Evolutionary conservation across 1,139 yeast species (phyloP), one percentile per base, ranked within the genome.

Genomic region (Saccharomycopsis hybrid): DNA sequence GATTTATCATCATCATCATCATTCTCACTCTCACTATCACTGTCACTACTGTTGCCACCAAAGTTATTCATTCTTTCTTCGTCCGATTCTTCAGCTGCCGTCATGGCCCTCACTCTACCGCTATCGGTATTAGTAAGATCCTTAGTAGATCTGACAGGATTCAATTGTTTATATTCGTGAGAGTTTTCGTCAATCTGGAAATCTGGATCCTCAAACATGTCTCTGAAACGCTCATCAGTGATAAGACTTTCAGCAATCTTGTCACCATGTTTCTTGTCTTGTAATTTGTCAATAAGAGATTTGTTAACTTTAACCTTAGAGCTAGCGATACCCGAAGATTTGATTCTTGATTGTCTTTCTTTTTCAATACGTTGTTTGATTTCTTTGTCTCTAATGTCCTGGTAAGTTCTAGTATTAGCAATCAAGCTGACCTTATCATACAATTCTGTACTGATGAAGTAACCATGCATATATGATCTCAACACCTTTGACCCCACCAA

Each of bases 391-490:
- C 97, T 80, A 67, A 87, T 89, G 65, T 92, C 98, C 62, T 81
- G 78, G 68, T 83, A 80, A 66, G 85, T 83, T 31, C 43, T 48
- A 49, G 97, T 97, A 70, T 92, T 89, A 56, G 96, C 84, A 62
- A 94, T 90, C 64, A 92, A 79, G 60, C 85, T 81, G 45, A 95
- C 96, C 75, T 85, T 88, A 64, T 92, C 98, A 64, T 85, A 92
- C 57, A 92, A 74, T 58, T 92, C 95, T 56, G 82, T 84, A 66
- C 90, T 92, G 59, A 92, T 87, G 66, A 92, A 92, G 74, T 81
- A 92, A 65, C 98, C 99, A 73, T 92, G 98, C 98, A 92, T 92
- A 64, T 92, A 92, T 24, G 96, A 84, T 61, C 96, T 80, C 66
- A 94, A 78, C 30, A 89, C 96, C 64, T 88, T 89, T 54, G 96